Evolutionary conservation across 371 early-diverging fungal species (phyloP), one percentile per base, ranked within the genome.

Genomic region (Fennellomyces sp.): DNA sequence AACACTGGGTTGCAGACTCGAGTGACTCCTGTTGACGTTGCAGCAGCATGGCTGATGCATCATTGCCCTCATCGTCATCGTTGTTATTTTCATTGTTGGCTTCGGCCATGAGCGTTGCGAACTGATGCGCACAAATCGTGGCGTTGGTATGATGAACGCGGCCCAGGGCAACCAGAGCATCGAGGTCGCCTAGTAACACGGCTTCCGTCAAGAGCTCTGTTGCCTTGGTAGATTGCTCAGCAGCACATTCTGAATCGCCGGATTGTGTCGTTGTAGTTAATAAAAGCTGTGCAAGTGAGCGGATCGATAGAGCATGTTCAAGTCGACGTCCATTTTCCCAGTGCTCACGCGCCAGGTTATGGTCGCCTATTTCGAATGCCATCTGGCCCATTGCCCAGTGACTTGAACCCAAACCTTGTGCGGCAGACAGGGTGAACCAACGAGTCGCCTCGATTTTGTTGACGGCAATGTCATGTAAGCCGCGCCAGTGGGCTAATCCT

Each of bases 341-440:
- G 54, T 75, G 74, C 7, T 62, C 48, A 8, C 64, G 31, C 19
- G 75, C 73, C 2, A 76, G 28, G 25, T 76, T 73, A 6, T 61
- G 54, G 35, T 76, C 65, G 7, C 63, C 55, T 27, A 69, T 71
- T 11, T 67, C 63, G 8, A 60, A 52, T 7, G 72, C 65, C 66
- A 80, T 71, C 52, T 69, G 66, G 2, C 75, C 73, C 13, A 80
- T 55, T 7, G 67, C 69, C 70, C 71, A 78, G 3, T 67, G 60
- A 36, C 75, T 75, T 27, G 58, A 52, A 6, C 65, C 56, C 28
- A 69, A 69, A 3, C 60, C 64, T 51, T 75, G 69, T 8, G 63
- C 56, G 5, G 76, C 76, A 7, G 79, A 64, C 2, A 52, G 56
- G 11, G 69, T 75, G 49, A 78, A 69, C 66, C 69, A 75, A 6